These are phyloP conservation scores for Albatrellus ellisii DNA, from an alignment of 768 basidiomycete species.

Conservation along the genomic window DNA sequence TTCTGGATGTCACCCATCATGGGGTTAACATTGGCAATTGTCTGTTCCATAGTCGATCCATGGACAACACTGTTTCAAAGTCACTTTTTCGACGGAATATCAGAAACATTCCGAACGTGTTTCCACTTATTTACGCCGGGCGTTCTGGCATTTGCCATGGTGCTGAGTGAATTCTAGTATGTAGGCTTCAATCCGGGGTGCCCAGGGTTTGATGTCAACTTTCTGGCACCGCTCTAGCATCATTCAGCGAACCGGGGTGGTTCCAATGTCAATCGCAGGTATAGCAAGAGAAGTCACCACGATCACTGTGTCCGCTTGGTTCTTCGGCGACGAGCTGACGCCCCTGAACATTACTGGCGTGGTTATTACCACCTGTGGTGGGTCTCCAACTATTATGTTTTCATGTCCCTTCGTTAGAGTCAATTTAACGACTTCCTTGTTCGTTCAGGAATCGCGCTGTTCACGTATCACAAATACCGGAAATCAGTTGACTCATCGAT, in stretches of 20 bases:
- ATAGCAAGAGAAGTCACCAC: conserved; percentile 98
- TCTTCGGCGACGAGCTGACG: conserved; percentile 89
- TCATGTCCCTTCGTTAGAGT: too few species aligned
- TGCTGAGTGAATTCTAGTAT: conserved; percentile 93
- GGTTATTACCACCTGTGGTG: conserved; percentile 78
- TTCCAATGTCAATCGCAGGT: conserved; percentile 96
- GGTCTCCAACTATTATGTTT: conserved; percentile 17
- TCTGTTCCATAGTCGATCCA: conserved; percentile 59
- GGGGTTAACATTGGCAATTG: conserved; percentile 58
- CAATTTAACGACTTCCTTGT: conserved; percentile 8
- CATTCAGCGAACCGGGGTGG: conserved; percentile 84
- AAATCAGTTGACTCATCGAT: conserved; percentile 65
- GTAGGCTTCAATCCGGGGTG: too few species aligned
- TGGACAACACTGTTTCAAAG: conserved; percentile 58
- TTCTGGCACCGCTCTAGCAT: conserved; percentile 39
- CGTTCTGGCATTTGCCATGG: conserved; percentile 86
- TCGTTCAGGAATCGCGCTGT: conserved; percentile 73
- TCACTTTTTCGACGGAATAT: conserved; percentile 51
- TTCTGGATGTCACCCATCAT: conserved; percentile 91
- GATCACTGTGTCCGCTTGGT: conserved; percentile 83
- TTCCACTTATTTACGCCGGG: conserved; percentile 70
- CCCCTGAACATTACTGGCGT: conserved; percentile 87
- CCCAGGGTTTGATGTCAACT: neutral
- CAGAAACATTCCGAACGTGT: conserved; percentile 41
- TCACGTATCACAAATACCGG: conserved; percentile 93